Base-by-base conservation (phyloP, 2,329 filamentous ascomycete genomes). In the Nannizzia gypsea region DNA sequence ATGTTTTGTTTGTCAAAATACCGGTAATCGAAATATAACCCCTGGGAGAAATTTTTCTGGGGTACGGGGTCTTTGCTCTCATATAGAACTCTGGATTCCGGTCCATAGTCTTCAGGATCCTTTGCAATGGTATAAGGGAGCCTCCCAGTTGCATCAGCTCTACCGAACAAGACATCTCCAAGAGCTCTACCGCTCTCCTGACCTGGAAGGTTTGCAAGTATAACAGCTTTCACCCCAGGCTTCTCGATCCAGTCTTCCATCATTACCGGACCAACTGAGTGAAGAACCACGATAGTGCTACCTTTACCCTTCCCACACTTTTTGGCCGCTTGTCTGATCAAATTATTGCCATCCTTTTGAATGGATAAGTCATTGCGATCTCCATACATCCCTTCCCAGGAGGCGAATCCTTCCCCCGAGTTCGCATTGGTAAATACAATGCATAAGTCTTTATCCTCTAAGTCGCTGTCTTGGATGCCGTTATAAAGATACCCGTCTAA, bases 11-110 rank as follows among this genome's bases (percentile, higher is more conserved):
- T 88, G 76, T 96, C 90, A 66, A 96, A 91, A 72, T 91, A 83
- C 11, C 90, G 85, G 74, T 96, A 96, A 76, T 96, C 92, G 65
- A 95, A 85, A 69, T 91, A 91, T 0, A 96, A 74, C 0, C 89
- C 89, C 69, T 96, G 89, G 0, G 79, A 80, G 70, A 93, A 95
- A 64, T 89, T 85, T 66, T 95, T 89, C 68, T 95, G 89, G 0
- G 90, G 89, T 1, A 86, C 77, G 2, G 88, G 75, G 15, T 80
- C 82, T 65, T 89, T 87, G 0, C 87, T 82, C 56, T 83, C 76
- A 67, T 86, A 89, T 64, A 90, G 76, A 42, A 93, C 78, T 67
- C 86, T 80, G 17, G 80, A 87, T 15, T 81, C 83, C 0, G 83
- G 81, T 0, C 91, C 91, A 63, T 83, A 84, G 62, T 83, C 81